Percentiles rank a stretch among this genome's conserved stretches.
phyloP scores from a whole-genome alignment of 1,284 basidiomycete genomes.

The Malassezia dermatis region DNA sequence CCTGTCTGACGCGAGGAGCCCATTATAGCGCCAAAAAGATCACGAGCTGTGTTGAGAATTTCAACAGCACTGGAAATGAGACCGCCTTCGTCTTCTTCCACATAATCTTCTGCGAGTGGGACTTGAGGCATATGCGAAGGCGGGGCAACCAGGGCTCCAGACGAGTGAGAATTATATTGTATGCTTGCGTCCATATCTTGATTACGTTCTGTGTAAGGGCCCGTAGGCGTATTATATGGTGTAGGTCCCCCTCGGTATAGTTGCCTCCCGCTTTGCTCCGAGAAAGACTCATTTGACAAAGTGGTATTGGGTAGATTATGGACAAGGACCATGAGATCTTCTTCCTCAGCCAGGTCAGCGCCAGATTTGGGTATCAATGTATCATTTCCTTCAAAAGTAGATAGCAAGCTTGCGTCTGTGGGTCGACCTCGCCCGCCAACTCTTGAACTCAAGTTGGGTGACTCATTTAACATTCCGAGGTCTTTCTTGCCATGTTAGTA shows the following conservation, averaged over 20 bases:
- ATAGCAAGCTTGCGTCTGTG: background rate
- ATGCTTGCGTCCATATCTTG: too few species aligned
- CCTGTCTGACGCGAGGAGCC: background rate
- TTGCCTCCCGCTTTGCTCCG: constrained; percentile 10
- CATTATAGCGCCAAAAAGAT: constrained; percentile 36
- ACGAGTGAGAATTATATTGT: constrained; percentile 21
- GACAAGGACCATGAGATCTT: constrained; percentile 31
- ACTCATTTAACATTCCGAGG: background rate
- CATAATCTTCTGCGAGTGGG: constrained; percentile 42
- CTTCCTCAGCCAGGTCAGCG: background rate
- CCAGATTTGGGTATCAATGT: background rate
- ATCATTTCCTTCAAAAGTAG: background rate
- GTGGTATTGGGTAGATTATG: constrained; percentile 29
- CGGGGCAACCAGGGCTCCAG: constrained; percentile 39
- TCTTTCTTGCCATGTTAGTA: background rate
- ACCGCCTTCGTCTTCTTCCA: constrained; percentile 42
- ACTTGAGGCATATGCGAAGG: constrained; percentile 34
- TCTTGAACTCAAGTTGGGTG: background rate
- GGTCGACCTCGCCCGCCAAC: background rate
- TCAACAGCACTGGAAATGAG: constrained; percentile 40
- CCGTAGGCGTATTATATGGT: constrained; percentile 41
- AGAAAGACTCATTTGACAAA: constrained; percentile 9
- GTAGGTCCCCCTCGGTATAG: constrained; percentile 29
- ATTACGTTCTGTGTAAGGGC: background rate
- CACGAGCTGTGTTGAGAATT: constrained; percentile 45